Base-by-base conservation (phyloP, 495 filamentous ascomycete genomes). In the Xylaria intraflava region DNA sequence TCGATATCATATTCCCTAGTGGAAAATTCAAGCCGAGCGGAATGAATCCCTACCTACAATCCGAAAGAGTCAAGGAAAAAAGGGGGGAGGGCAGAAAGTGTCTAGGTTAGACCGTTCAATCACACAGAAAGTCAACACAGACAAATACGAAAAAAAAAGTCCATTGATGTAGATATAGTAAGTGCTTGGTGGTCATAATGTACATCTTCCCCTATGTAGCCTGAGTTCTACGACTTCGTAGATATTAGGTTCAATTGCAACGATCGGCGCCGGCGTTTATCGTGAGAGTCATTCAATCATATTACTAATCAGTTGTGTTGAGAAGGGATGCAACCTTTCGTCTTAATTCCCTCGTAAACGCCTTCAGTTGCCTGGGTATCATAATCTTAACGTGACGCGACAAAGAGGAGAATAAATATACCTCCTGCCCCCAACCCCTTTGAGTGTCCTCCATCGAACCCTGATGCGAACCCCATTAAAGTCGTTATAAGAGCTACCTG, bases 291-390 rank as follows among this genome's bases (percentile, higher is more conserved):
- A 10, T 27, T 23, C 23, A 49, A 1, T n/a, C 33, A 14, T 40
- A 14, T 6, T 14, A 30, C 19, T 14, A 20, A 6, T 35, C 12
- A 8, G 45, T 16, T 23, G 17, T 16, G 33, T 8, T 1, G 2
- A 14, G n/a, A 23, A 16, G 11, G n/a, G 2, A 40, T 11, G 35
- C 29, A 51, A 1, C n/a, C 38, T 20, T 10, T 33, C 4, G 31
- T 16, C 24, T 16, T n/a, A 7, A 22, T 22, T 24, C 22, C 27
- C 10, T 30, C 16, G 33, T 23, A 3, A 46, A 39, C n/a, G n/a
- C 42, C 33, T 30, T 40, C 16, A 6, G 24, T 23, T 22, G 8
- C 35, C 31, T n/a, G 50, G 50, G 41, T 46, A 53, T 53, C 31
- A 30, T 46, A 53, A 22, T 29, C 31, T 7, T 29, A 33, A 23